Evolutionary conservation across 1,139 yeast species (phyloP), one percentile per base, ranked within the genome.

Genomic region (Sugiyamaella novakii): DNA sequence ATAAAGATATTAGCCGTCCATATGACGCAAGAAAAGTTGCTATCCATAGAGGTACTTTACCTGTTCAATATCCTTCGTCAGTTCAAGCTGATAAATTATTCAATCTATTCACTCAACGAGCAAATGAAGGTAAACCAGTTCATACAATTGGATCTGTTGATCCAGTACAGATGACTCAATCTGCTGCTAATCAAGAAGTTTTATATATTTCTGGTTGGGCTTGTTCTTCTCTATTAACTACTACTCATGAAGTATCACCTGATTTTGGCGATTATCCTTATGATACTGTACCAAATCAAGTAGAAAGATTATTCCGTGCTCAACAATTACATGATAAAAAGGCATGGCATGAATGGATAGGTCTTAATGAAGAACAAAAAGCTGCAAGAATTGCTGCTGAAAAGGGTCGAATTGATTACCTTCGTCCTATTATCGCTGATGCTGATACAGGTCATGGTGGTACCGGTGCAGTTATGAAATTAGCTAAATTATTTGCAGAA

Each of bases 361-460:
- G 64, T 15, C 65, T 68, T 59, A 49, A 67, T 11, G 65, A 59
- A 41, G 67, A 58, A 37, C 69, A 66, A 52, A 61, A 63, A 37
- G 56, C 47, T 15, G 46, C 49, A 40, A 53, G 68, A 17, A 47
- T 51, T 14, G 48, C 54, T 11, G 57, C 54, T 39, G 66, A 63
- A 43, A 51, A 60, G 30, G 67, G 70, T 46, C 55, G 70, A 51
- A 65, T 72, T 39, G 84, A 81, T 57, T 80, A 79, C 59, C 60
- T 81, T 57, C 70, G 81, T 47, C 86, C 86, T 10, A 79, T 81
- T 49, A 75, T 81, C 57, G 86, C 86, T 3, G 86, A 81, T 59
- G 86, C 78, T 7, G 86, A 81, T 55, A 81, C 83, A 59, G 86
- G 86, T 7, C 84, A 80, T 61, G 86, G 86, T n/a, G 84, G 86